A percentile compares a stretch with the other conserved stretches of the same genome.
phyloP scores from a whole-genome alignment of 75 land plant genomes.

The Sequoia sempervirens region DNA sequence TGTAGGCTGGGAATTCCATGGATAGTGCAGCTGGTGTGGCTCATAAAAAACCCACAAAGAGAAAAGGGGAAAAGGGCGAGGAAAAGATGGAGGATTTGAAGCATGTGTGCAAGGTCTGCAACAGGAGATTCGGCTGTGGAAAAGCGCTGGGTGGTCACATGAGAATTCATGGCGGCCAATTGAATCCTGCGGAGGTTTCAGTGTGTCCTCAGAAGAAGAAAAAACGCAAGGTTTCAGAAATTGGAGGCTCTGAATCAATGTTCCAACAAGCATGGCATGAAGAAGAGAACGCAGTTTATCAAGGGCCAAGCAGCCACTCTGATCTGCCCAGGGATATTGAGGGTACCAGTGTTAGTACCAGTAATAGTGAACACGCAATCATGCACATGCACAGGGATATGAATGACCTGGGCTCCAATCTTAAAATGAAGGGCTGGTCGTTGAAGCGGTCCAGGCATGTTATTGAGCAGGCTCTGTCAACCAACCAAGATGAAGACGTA shows the following conservation, averaged over 20 bases:
- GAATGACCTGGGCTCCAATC: not conserved
- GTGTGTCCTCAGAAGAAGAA: not conserved
- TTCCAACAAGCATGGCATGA: not conserved
- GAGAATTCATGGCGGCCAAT: slow-evolving; percentile 63
- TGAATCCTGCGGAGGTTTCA: slow-evolving; percentile 2
- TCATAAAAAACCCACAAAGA: not conserved
- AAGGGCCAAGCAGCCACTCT: not conserved
- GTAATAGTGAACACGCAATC: not conserved
- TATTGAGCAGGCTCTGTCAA: not conserved
- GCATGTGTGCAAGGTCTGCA: slow-evolving; percentile 55
- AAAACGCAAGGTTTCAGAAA: slow-evolving; percentile 4
- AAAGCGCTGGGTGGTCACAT: slow-evolving; percentile 73
- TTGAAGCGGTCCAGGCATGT: slow-evolving; percentile 11
- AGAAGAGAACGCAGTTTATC: not conserved
- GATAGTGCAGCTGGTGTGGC: not conserved
- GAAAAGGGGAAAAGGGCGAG: not conserved
- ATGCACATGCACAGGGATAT: not conserved
- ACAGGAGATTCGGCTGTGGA: slow-evolving; percentile 58
- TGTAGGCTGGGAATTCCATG: not conserved
- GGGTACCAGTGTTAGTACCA: not conserved
- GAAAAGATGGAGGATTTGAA: slow-evolving; percentile 11
- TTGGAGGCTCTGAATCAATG: not conserved
- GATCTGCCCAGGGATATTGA: not conserved
- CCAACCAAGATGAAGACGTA: slow-evolving; percentile 35
- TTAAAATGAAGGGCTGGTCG: slow-evolving; percentile 5